These are phyloP conservation scores for Xylaria sp. DNA, from an alignment of 2,329 filamentous ascomycete genomes.

Conservation along the genomic window DNA sequence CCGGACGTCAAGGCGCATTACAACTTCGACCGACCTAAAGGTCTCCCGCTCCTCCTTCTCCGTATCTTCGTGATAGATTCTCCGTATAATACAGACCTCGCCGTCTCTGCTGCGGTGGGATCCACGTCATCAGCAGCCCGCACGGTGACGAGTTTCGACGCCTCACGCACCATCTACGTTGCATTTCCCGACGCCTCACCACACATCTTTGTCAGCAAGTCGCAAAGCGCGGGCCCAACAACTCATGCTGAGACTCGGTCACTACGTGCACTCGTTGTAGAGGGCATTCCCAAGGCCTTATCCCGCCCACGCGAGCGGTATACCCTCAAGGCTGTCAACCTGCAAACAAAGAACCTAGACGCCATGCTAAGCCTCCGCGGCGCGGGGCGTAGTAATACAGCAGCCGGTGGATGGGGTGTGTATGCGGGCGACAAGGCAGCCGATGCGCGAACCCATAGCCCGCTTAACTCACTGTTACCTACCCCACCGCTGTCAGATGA, in stretches of 20 bases:
- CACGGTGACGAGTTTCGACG: constrained; percentile 64
- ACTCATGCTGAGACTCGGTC: constrained; percentile 67
- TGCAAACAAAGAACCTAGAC: constrained; percentile 77
- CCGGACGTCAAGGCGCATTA: constrained; percentile 88
- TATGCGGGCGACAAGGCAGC: constrained; percentile 67
- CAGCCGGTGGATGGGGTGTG: constrained; percentile 81
- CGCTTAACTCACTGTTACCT: constrained; percentile 64
- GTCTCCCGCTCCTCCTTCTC: constrained; percentile 77
- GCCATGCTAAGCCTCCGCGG: constrained; percentile 77
- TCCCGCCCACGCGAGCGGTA: constrained; percentile 80
- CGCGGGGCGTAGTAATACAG: constrained; percentile 74
- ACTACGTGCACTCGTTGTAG: constrained; percentile 76
- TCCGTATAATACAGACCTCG: constrained; percentile 75
- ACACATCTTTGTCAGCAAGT: constrained; percentile 74
- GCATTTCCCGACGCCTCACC: constrained; percentile 85
- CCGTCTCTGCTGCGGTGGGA: constrained; percentile 50
- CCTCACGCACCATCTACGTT: constrained; percentile 78
- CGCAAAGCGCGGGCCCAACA: constrained; percentile 57
- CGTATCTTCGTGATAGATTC: constrained; percentile 84
- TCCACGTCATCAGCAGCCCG: constrained; percentile 37
- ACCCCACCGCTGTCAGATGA: constrained; percentile 59
- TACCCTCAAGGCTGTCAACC: constrained; percentile 72
- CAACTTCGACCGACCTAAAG: constrained; percentile 77
- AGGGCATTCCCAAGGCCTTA: constrained; percentile 84
- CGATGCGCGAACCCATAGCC: constrained; percentile 58